Evolutionary conservation across 2,329 filamentous ascomycete genomes (phyloP).

Genomic region (Trichoderma semiorbis): DNA sequence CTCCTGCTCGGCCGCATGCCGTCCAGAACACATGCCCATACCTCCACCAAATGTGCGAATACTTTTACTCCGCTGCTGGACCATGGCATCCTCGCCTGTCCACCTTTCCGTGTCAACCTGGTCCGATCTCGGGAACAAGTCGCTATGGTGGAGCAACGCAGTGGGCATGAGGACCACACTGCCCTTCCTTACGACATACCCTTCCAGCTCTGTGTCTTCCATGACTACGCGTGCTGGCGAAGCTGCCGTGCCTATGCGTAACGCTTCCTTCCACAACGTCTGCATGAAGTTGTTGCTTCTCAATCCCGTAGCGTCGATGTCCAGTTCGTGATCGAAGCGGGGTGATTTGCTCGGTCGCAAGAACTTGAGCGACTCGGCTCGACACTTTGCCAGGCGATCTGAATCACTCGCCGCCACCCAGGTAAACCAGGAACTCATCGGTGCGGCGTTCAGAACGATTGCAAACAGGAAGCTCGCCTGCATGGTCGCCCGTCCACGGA

Average conservation of each 20-base stretch:
- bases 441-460: neutral
- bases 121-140: neutral
- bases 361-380: neutral
- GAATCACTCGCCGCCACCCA: neutral
- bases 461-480: slow-evolving; percentile 5
- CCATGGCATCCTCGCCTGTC: neutral
- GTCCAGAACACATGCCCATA: slow-evolving; percentile 6
- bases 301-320: neutral
- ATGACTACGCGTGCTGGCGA: slow-evolving; percentile 5
- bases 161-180: slow-evolving; percentile 4
- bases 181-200: slow-evolving; percentile 1
- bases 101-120: neutral
- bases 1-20: slow-evolving; percentile 5
- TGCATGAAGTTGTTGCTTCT: neutral
- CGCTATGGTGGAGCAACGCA: neutral
- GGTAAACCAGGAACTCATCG: neutral
- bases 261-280: slow-evolving; percentile 4
- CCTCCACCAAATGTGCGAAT: slow-evolving; percentile 8
- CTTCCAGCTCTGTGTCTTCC: slow-evolving; percentile 6
- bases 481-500: slow-evolving; percentile 1
- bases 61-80: neutral
- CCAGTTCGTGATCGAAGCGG: neutral
- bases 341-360: neutral
- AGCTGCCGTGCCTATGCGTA: neutral
- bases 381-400: neutral